Evolutionary conservation across 1,284 basidiomycete species (phyloP).

Genomic region (Ustilago cynodontis): DNA sequence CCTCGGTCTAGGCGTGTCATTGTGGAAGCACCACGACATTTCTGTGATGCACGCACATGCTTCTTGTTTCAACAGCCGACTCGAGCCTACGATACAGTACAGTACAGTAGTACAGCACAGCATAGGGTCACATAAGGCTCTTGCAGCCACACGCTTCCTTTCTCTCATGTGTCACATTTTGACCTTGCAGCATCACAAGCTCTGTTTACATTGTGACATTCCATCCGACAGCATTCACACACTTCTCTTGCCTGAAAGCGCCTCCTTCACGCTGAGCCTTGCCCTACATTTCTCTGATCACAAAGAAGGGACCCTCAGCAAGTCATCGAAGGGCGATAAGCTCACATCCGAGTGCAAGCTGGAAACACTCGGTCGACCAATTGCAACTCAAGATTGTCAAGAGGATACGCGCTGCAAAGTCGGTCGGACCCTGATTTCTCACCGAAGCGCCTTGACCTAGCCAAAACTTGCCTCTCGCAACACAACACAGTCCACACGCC

Average conservation of each 20-base stretch:
- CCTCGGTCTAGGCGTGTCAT: not conserved
- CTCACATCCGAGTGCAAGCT: no score
- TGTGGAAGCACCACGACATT: not conserved
- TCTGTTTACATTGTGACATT: not conserved
- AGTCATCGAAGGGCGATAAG: not conserved
- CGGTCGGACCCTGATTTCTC: slow-evolving; percentile 38
- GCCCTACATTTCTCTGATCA: no score
- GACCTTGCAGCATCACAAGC: slow-evolving; percentile 1
- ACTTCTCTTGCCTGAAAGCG: not conserved
- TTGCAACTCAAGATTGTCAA: no score
- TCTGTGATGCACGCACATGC: slow-evolving; percentile 9
- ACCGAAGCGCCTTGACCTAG: slow-evolving; percentile 29
- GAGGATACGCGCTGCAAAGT: slow-evolving; percentile 13
- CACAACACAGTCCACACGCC: not conserved
- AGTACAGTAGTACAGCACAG: not conserved
- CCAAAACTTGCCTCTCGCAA: slow-evolving; percentile 1
- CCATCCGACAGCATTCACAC: not conserved
- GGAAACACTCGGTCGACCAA: no score
- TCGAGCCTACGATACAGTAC: not conserved
- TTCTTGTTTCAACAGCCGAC: slow-evolving; percentile 7
- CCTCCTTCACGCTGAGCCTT: not conserved
- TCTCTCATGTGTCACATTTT: not conserved
- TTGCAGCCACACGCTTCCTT: slow-evolving; percentile 10
- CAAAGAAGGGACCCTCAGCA: not conserved
- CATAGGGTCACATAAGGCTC: not conserved